A percentile compares a stretch with the other conserved stretches of the same genome.
phyloP scores from a whole-genome alignment of 192 early-diverging fungal genomes.

The Glomus cerebriforme region DNA sequence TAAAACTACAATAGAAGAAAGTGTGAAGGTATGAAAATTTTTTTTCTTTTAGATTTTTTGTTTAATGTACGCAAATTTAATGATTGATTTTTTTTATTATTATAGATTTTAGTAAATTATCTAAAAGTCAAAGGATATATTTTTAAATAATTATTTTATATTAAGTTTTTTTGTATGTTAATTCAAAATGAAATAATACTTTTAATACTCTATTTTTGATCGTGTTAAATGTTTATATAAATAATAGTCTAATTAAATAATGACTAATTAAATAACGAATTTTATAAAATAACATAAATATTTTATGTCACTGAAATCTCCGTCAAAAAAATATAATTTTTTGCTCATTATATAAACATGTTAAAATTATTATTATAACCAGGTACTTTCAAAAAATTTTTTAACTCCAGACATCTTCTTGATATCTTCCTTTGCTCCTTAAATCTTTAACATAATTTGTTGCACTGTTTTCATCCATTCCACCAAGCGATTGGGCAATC shows the following conservation, averaged over 20 bases:
- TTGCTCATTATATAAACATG: not conserved
- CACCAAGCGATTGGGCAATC: constrained; percentile 71
- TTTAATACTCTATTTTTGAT: not conserved
- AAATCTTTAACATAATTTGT: constrained; percentile 84
- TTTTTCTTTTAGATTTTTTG: not conserved
- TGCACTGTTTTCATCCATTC: constrained; percentile 65
- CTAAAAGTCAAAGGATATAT: constrained; percentile 22
- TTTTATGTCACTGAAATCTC: no score
- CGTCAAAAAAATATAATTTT: not conserved
- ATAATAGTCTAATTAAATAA: no score
- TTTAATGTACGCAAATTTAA: not conserved
- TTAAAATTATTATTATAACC: constrained; percentile 6
- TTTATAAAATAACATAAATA: no score
- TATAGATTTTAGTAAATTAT: constrained; percentile 6
- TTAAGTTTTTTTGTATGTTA: not conserved
- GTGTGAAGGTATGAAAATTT: constrained; percentile 60
- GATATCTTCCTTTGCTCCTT: constrained; percentile 77
- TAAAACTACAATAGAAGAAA: constrained; percentile 68
- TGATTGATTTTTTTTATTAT: not conserved
- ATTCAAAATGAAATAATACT: not conserved
- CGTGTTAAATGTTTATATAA: no score
- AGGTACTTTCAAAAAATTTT: not conserved
- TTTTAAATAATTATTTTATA: constrained; percentile 8
- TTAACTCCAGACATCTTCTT: constrained; percentile 94
- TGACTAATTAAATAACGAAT: no score